phyloP scores from a whole-genome alignment of 305 asterid genomes.

The Salvia sclarea region DNA sequence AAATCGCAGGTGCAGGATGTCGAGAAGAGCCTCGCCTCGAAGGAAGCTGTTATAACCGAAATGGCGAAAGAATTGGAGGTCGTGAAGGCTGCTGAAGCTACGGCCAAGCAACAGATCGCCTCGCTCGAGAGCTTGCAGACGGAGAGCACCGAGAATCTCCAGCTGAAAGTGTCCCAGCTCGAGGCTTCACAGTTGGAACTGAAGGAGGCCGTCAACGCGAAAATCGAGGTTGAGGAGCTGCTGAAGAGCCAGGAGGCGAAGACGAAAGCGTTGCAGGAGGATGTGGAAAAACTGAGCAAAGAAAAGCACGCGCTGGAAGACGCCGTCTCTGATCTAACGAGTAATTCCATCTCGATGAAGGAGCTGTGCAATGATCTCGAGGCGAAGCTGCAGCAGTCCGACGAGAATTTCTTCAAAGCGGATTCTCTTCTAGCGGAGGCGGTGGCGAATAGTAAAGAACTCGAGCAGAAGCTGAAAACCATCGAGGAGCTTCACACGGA shows the following conservation, averaged over 20 bases:
- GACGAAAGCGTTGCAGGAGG: conserved; percentile 48
- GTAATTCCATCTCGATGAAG: conserved; percentile 55
- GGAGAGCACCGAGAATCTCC: conserved; percentile 48
- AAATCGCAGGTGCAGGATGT: conserved; percentile 61
- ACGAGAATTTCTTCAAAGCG: conserved; percentile 64
- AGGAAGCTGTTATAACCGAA: conserved; percentile 54
- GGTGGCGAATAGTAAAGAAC: conserved; percentile 58
- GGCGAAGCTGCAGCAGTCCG: conserved; percentile 69
- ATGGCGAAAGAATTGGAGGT: conserved; percentile 54
- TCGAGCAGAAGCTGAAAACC: conserved; percentile 67
- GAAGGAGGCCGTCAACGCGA: conserved; percentile 49
- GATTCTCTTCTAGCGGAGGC: conserved; percentile 78
- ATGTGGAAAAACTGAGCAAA: conserved; percentile 43
- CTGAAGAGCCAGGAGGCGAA: conserved; percentile 53
- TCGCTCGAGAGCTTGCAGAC: conserved; percentile 53
- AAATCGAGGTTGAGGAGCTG: conserved; percentile 45
- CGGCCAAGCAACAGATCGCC: conserved; percentile 51
- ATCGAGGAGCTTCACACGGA: conserved; percentile 72
- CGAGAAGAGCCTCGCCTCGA: conserved; percentile 60
- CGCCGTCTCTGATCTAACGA: conserved; percentile 57
- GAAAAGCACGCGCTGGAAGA: conserved; percentile 68
- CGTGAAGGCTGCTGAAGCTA: conserved; percentile 54
- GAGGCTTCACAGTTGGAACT: conserved; percentile 58
- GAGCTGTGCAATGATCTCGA: conserved; percentile 73
- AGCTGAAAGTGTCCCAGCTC: conserved; percentile 52